Conservation (phyloP, 139 green algal species). For the Diplosphaera chodatii region DNA sequence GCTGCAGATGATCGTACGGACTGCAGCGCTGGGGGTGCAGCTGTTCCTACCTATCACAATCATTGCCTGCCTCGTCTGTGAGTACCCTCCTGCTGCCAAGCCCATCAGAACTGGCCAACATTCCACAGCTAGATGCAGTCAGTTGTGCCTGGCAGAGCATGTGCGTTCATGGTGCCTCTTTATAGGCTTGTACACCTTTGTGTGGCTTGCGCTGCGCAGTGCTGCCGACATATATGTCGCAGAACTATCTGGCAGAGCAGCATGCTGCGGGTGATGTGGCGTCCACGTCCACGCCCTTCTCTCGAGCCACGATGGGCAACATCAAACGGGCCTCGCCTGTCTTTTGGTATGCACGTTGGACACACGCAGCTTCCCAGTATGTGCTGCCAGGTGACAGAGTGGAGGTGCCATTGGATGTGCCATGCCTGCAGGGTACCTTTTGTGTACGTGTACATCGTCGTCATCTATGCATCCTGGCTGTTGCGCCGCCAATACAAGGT, state of each 20-base stretch:
- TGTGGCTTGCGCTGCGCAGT: no score
- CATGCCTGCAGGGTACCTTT: constrained; percentile 21
- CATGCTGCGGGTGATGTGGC: neutral
- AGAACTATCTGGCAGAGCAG: neutral
- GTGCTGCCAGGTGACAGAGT: no score
- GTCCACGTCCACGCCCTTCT: neutral
- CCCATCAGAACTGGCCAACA: no score
- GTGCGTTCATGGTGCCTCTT: no score
- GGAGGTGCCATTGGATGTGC: no score
- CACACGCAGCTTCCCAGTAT: no score
- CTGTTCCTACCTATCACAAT: constrained; percentile 43
- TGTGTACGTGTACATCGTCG: constrained; percentile 18
- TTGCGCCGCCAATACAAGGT: constrained; percentile 21
- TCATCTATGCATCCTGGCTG: constrained; percentile 15
- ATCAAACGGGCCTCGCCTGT: neutral
- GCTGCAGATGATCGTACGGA: constrained; percentile 22
- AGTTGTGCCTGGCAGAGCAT: no score
- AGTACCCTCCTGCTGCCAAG: no score
- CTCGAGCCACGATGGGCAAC: neutral
- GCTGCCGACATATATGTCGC: neutral
- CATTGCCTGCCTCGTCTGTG: constrained; percentile 4
- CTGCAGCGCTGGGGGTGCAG: constrained; percentile 16
- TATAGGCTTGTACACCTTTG: no score
- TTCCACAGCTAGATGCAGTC: no score
- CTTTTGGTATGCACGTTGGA: neutral